These are phyloP conservation scores for Leccinum pseudoinsigne DNA, from an alignment of 1,284 basidiomycete species.

Conservation along the genomic window DNA sequence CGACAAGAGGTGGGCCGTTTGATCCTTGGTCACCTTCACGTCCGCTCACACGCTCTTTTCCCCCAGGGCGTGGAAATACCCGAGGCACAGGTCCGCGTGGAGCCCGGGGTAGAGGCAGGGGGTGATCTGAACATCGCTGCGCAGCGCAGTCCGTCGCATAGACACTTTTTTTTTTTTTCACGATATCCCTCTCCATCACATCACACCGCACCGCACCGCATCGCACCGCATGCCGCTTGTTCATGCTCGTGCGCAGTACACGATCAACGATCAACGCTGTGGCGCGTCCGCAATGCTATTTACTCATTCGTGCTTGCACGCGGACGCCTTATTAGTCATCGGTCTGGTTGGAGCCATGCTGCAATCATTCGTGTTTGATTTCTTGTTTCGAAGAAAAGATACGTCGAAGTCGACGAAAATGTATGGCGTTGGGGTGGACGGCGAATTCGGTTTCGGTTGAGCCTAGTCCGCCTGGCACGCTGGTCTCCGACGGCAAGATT, in stretches of 20 bases:
- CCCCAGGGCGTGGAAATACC: constrained; percentile 28
- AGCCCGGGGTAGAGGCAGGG: constrained; percentile 34
- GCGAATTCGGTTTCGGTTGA: background rate
- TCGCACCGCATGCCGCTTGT: background rate
- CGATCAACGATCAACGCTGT: background rate
- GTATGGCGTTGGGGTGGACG: background rate
- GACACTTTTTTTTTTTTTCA: background rate
- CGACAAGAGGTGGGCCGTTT: constrained; percentile 38
- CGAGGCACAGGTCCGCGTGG: constrained; percentile 32
- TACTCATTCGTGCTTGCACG: constrained; percentile 5
- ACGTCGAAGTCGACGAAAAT: background rate
- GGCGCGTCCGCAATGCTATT: constrained; percentile 1
- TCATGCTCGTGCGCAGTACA: background rate
- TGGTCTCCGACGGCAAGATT: constrained; percentile 47
- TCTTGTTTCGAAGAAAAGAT: background rate
- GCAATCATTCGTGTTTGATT: background rate
- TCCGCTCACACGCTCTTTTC: background rate
- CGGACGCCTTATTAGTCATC: background rate
- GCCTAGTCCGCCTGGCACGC: background rate
- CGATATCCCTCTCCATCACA: constrained; percentile 16
- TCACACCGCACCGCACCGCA: background rate
- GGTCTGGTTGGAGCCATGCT: background rate
- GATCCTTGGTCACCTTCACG: background rate
- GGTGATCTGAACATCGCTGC: constrained; percentile 15
- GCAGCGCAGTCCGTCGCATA: background rate